These are phyloP conservation scores for Rhodomyrtus psidioides DNA, from an alignment of 441 rosid genomes.

Conservation along the genomic window DNA sequence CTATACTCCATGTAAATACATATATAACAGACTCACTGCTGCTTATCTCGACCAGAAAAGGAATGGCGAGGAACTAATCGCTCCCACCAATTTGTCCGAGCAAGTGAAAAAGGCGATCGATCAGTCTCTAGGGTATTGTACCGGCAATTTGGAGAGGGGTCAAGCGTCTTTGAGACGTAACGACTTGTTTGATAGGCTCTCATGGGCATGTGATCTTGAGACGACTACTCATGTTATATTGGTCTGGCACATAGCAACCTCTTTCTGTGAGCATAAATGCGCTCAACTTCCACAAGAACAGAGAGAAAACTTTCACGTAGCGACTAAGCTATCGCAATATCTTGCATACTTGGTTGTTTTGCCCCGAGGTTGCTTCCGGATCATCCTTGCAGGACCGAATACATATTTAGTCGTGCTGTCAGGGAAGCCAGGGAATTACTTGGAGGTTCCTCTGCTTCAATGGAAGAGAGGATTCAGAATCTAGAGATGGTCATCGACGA, in stretches of 20 bases:
- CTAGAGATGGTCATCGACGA: neutral
- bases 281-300: neutral
- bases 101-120: neutral
- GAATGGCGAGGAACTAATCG: neutral
- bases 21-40: rapidly evolving
- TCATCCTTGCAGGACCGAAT: neutral
- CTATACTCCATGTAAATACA: neutral
- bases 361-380: neutral
- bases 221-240: neutral
- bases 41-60: neutral
- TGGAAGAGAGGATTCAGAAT: neutral
- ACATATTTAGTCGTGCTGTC: neutral
- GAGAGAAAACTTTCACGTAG: neutral
- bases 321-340: neutral
- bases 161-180: neutral
- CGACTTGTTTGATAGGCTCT: neutral
- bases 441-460: neutral
- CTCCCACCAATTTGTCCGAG: no score
- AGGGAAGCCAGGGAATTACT: neutral
- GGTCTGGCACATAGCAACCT: neutral
- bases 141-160: neutral
- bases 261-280: neutral
- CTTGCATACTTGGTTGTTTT: neutral
- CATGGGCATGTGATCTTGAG: neutral
- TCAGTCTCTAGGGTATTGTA: rapidly evolving